Base-by-base conservation (phyloP, 148 eudicot genomes). In the Linanthus parryae region DNA sequence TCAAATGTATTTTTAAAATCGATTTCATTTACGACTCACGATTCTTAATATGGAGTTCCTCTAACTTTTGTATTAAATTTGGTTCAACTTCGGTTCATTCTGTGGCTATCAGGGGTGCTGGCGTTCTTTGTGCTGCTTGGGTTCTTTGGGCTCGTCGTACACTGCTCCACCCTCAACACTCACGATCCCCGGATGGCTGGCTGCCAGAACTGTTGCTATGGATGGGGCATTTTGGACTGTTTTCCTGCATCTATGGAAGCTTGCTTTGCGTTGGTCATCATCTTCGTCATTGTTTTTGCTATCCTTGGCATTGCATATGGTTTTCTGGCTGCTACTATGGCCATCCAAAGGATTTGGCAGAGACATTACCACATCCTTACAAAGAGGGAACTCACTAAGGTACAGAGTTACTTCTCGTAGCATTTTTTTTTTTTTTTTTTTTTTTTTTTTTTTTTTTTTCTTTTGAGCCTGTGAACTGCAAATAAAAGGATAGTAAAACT, bases 341-440 rank as follows among this genome's bases (percentile, higher is more conserved):
- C 83, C 57, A 50, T 85, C 35, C 97, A 89, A 59, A 84, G 90
- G 64, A 84, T 88, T 31, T 88, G 94, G 97, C 97, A 85, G 68
- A 82, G 94, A 64, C 97, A 89, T 66, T 85, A 85, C 71, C 94
- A 89, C 76, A 89, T 89, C 57, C 90, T 84, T 53, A 80, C 94
- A 21, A 89, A 88, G 74, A 81, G 84, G 64, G 94, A 84, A 73
- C 86, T 88, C 25, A 88, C 96, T 2, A 78, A 88, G 96, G 96
- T 84, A 54, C n/a, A n/a, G n/a, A n/a, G n/a, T n/a, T n/a, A n/a
- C n/a, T n/a, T n/a, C n/a, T n/a, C n/a, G n/a, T n/a, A n/a, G n/a
- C n/a, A n/a, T n/a, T n/a, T n/a, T n/a, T n/a, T n/a, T n/a, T n/a
- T n/a, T n/a, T n/a, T n/a, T n/a, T n/a, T n/a, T n/a, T n/a, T n/a